A percentile compares a stretch with the other conserved stretches of the same genome.
Evolutionary conservation across 108 stramenopile genomes (phyloP).

Genomic region (Cyclotella sp.): DNA sequence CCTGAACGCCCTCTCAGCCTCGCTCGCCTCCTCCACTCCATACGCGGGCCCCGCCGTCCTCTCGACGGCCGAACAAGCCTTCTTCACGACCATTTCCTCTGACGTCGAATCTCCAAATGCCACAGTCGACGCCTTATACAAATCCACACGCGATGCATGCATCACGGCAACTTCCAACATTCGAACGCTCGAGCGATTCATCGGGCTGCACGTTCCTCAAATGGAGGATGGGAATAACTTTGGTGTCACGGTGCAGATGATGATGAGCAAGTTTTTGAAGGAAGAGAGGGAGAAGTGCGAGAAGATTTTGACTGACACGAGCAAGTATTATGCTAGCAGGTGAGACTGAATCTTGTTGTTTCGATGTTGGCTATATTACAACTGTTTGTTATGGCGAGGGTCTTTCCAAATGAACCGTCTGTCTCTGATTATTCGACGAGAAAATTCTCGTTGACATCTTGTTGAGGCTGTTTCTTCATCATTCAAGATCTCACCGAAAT

Average conservation of each 20-base stretch:
- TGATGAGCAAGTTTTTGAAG: conserved; percentile 58
- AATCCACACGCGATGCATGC: conserved; percentile 31
- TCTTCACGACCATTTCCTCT: conserved; percentile 23
- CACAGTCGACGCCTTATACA: conserved; percentile 43
- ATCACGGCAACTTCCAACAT: conserved; percentile 29
- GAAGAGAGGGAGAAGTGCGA: conserved; percentile 51
- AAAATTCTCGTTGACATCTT: too few species aligned
- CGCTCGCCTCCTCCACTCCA: conserved; percentile 31
- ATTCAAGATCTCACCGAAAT: background rate
- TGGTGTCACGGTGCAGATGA: conserved; percentile 76
- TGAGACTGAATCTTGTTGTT: background rate
- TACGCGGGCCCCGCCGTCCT: conserved; percentile 17
- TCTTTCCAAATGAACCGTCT: background rate
- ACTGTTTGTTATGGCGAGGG: background rate
- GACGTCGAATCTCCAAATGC: conserved; percentile 32
- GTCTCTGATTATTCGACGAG: too few species aligned
- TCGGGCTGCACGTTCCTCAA: conserved; percentile 46
- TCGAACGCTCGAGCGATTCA: conserved; percentile 43
- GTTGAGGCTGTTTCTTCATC: too few species aligned
- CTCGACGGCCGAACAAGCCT: conserved; percentile 36
- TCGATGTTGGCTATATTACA: too few species aligned
- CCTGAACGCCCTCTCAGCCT: conserved; percentile 30
- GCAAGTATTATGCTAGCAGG: conserved; percentile 64
- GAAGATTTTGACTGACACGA: conserved; percentile 48
- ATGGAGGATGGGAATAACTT: conserved; percentile 87